These are phyloP conservation scores for Dillenia suffruticosa DNA, from an alignment of 164 flowering plant genomes.

Conservation along the genomic window DNA sequence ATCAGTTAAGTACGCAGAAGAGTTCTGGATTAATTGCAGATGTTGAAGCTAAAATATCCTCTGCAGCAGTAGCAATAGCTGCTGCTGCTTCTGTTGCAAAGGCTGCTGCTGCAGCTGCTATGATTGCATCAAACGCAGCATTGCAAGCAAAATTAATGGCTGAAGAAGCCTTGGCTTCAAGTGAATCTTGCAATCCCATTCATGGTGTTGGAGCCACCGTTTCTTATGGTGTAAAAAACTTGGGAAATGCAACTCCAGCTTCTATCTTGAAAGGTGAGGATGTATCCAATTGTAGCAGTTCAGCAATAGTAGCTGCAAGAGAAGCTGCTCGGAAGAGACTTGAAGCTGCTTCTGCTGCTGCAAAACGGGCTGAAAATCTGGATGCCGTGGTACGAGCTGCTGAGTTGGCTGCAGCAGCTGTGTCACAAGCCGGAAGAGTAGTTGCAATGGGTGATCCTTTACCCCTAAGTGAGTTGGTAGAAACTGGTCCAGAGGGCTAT, in stretches of 20 bases:
- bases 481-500: slow-evolving; percentile 67
- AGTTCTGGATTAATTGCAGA: slow-evolving; percentile 48
- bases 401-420: slow-evolving; percentile 92
- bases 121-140: slow-evolving; percentile 88
- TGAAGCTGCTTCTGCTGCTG: slow-evolving; percentile 89
- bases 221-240: slow-evolving; percentile 22
- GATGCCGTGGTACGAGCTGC: slow-evolving; percentile 93
- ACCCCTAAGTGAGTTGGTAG: slow-evolving; percentile 39
- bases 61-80: slow-evolving; percentile 79
- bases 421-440: slow-evolving; percentile 84
- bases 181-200: slow-evolving; percentile 16
- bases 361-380: slow-evolving; percentile 83
- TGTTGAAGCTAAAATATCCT: slow-evolving; percentile 60
- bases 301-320: slow-evolving; percentile 63
- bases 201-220: slow-evolving; percentile 17
- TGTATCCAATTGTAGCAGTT: slow-evolving; percentile 33
- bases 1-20: slow-evolving; percentile 55
- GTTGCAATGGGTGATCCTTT: slow-evolving; percentile 84
- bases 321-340: slow-evolving; percentile 77
- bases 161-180: slow-evolving; percentile 53
- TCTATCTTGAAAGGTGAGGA: slow-evolving; percentile 56
- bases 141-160: slow-evolving; percentile 89
- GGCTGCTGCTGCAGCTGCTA: slow-evolving; percentile 98
- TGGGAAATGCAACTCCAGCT: slow-evolving; percentile 49
- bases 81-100: slow-evolving; percentile 97